A percentile compares a stretch with the other conserved stretches of the same genome.
phyloP scores from a whole-genome alignment of 306 rosid species.

The Luffa acutangula region DNA sequence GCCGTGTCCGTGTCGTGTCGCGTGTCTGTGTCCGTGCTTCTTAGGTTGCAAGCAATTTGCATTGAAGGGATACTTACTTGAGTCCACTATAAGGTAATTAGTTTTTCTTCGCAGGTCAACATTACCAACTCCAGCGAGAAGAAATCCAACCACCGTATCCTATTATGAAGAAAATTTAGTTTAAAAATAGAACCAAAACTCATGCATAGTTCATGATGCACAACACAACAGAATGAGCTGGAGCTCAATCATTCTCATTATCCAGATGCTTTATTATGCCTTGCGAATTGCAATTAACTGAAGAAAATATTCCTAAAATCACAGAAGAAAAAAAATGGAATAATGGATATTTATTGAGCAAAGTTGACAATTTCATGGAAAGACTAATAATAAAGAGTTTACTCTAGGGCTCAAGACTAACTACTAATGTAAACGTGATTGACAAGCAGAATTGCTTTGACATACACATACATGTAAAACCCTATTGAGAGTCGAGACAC shows the following conservation, averaged over 20 bases:
- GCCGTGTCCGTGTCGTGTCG: too few species aligned
- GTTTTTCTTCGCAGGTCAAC: slow-evolving; percentile 91
- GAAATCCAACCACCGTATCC: slow-evolving; percentile 91
- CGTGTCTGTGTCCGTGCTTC: too few species aligned
- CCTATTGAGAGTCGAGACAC: not conserved
- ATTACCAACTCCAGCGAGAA: slow-evolving; percentile 94
- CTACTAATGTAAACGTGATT: not conserved
- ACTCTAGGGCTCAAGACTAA: not conserved
- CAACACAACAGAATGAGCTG: not conserved
- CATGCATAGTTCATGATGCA: not conserved
- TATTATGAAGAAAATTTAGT: slow-evolving; percentile 12
- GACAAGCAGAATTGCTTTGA: not conserved
- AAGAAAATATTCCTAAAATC: not conserved
- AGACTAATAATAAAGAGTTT: not conserved
- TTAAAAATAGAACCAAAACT: not conserved
- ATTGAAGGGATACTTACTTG: slow-evolving; percentile 42
- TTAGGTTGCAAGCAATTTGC: not conserved
- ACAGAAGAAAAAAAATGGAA: not conserved
- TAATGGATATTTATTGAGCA: not conserved
- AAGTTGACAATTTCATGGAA: not conserved
- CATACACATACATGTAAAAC: not conserved
- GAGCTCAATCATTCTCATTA: not conserved
- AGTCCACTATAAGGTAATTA: slow-evolving; percentile 84
- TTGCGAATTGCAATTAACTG: not conserved
- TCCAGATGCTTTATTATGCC: not conserved